phyloP scores from a whole-genome alignment of 164 flowering plant species.

The Vitis cinerea region DNA sequence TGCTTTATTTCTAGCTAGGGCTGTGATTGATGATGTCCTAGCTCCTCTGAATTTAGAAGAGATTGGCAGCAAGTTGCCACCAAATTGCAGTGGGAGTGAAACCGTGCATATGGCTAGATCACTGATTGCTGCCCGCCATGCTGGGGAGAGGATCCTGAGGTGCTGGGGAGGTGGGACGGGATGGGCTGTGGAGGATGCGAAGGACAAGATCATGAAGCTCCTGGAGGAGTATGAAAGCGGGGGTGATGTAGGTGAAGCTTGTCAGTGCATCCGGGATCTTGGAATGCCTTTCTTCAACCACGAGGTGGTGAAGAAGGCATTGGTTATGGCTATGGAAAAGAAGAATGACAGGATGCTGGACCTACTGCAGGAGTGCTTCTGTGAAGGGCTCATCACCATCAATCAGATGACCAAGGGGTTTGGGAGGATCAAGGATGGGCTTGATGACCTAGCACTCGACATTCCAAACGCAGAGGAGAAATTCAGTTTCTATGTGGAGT shows the following conservation, averaged over 20 bases:
- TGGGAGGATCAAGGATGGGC: conserved; percentile 65
- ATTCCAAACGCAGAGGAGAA: conserved; percentile 90
- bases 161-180: conserved; percentile 99
- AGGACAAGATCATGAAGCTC: conserved; percentile 88
- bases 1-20: conserved; percentile 86
- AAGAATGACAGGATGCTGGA: conserved; percentile 86
- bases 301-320: conserved; percentile 95
- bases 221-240: conserved; percentile 93
- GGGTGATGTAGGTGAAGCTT: conserved; percentile 87
- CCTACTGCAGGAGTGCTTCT: conserved; percentile 76
- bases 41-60: conserved; percentile 91
- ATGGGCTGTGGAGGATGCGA: conserved; percentile 99
- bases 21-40: conserved; percentile 92
- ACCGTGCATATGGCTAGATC: conserved; percentile 84
- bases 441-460: conserved; percentile 93
- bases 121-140: conserved; percentile 83
- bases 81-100: conserved; percentile 77
- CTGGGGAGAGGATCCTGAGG: conserved; percentile 94
- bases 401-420: conserved; percentile 97
- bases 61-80: conserved; percentile 59
- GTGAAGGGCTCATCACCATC: conserved; percentile 85
- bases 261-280: conserved; percentile 90
- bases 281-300: conserved; percentile 98
- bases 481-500: conserved; percentile 56
- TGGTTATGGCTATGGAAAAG: conserved; percentile 99